Conservation (phyloP, 495 filamentous ascomycete genomes). For the Neurospora discreta region DNA sequence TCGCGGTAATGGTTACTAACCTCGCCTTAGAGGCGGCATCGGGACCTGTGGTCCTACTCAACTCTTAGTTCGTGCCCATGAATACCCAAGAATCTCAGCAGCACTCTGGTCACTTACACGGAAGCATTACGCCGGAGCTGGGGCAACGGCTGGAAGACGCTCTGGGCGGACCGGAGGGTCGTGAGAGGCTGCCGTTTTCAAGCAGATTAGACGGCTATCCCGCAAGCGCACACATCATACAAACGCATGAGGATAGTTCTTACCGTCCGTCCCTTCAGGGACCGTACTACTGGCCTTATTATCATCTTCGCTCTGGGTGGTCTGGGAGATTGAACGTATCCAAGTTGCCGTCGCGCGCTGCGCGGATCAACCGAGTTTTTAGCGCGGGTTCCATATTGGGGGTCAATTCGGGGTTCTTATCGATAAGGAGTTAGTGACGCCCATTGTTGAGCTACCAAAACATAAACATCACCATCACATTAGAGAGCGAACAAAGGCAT, state of each 20-base stretch:
- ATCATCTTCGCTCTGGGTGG: constrained; percentile 19
- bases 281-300: constrained; percentile 22
- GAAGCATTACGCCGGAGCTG: constrained; percentile 19
- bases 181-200: constrained; percentile 10
- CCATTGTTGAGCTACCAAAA: background rate
- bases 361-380: constrained; percentile 15
- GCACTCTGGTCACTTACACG: constrained; percentile 10
- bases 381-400: constrained; percentile 11
- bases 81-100: background rate
- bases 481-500: background rate
- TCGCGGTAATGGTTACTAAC: background rate
- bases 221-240: background rate
- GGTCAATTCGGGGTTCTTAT: constrained; percentile 16
- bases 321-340: background rate
- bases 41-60: background rate
- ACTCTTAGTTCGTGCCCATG: background rate
- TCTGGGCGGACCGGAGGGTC: constrained; percentile 10
- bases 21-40: background rate
- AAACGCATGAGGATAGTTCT: background rate
- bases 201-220: constrained; percentile 3
- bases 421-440: constrained; percentile 18
- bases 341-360: background rate
- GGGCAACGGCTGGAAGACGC: constrained; percentile 9
- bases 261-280: constrained; percentile 23
- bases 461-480: background rate